Percentiles rank a stretch among this genome's conserved stretches.
These are phyloP conservation scores for Neofusicoccum parvum DNA, from an alignment of 2,329 filamentous ascomycete genomes.

Conservation along the genomic window DNA sequence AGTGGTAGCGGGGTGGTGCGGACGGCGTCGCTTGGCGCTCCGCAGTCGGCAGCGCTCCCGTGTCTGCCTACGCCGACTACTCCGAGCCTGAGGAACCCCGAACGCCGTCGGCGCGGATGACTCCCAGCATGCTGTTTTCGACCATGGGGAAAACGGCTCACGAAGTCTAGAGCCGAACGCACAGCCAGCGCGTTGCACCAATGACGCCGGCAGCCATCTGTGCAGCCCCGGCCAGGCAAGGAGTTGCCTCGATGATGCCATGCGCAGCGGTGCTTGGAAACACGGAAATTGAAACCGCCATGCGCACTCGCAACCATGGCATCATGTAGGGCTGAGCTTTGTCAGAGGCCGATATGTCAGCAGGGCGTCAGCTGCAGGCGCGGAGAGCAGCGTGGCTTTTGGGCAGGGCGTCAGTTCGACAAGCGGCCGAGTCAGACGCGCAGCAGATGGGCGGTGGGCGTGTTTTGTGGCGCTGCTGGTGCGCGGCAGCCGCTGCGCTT, in stretches of 20 bases:
- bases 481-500: neutral
- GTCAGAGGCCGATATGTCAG: neutral
- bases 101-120: neutral
- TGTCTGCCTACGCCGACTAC: neutral
- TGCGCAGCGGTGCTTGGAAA: neutral
- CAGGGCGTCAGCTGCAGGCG: neutral
- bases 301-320: neutral
- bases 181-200: neutral
- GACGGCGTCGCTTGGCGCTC: slow-evolving; percentile 2
- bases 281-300: neutral
- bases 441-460: neutral
- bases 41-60: slow-evolving; percentile 2
- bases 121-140: slow-evolving; percentile 3
- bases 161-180: neutral
- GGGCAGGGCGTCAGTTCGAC: neutral
- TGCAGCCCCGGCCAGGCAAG: neutral
- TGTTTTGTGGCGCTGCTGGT: neutral
- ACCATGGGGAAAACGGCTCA: neutral
- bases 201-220: neutral
- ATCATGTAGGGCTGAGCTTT: slow-evolving; percentile 7
- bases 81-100: neutral
- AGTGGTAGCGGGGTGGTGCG: slow-evolving; percentile 8
- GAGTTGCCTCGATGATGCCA: neutral
- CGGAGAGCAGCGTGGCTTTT: neutral
- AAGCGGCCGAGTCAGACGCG: slow-evolving; percentile 1